These are phyloP conservation scores for Arxiozyma slooffiae DNA, from an alignment of 1,139 yeast species.

Conservation along the genomic window DNA sequence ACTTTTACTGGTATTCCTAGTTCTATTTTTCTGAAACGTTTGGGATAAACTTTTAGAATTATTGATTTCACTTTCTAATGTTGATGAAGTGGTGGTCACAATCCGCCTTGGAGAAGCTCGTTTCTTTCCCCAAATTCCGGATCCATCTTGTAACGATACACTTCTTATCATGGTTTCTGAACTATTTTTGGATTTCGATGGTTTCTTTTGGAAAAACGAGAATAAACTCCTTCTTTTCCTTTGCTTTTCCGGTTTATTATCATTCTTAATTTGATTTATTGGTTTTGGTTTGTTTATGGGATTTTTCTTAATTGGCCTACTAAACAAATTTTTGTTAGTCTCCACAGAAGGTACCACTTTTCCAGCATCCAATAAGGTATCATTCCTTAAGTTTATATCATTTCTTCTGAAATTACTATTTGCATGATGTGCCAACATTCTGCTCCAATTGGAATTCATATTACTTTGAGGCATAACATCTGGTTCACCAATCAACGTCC, in stretches of 20 bases:
- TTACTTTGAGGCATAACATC: not conserved
- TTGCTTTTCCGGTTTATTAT: not conserved
- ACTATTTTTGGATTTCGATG: slow-evolving; percentile 8
- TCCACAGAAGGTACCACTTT: slow-evolving; percentile 9
- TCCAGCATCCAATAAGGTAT: slow-evolving; percentile 1
- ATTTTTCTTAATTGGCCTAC: slow-evolving; percentile 1
- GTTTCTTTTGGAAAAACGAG: slow-evolving; percentile 29
- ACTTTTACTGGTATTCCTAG: not conserved
- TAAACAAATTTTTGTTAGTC: not conserved
- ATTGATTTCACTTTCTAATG: slow-evolving; percentile 20
- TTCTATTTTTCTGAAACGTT: slow-evolving; percentile 13
- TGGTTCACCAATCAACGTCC: not conserved
- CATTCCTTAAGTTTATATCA: not conserved
- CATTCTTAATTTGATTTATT: not conserved
- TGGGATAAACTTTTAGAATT: slow-evolving; percentile 23
- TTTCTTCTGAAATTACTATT: not conserved
- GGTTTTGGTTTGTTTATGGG: not conserved
- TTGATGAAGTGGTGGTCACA: slow-evolving; percentile 9
- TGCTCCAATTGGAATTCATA: not conserved
- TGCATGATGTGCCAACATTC: not conserved
- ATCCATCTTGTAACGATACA: not conserved
- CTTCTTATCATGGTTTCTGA: slow-evolving; percentile 1
- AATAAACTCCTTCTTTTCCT: slow-evolving; percentile 31
- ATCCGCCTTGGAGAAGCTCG: not conserved
- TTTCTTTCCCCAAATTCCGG: not conserved